Conservation (phyloP, 306 rosid genomes). For the Hippophae tibetana region DNA sequence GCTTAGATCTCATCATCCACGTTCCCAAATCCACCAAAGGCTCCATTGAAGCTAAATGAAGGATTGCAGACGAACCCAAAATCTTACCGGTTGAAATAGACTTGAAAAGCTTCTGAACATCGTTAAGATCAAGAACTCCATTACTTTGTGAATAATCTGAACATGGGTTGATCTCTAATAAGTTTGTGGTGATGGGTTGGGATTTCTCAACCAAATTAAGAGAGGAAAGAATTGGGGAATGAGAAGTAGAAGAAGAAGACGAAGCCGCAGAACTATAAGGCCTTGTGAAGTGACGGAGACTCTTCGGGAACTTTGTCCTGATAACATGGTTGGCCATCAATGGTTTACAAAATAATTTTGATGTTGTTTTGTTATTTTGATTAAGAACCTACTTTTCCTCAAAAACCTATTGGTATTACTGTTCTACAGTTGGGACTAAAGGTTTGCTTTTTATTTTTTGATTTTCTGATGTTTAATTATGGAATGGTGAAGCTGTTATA, state of each 20-base stretch:
- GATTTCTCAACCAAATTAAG: neutral
- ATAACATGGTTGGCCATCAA: conserved; percentile 18
- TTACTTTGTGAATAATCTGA: conserved; percentile 10
- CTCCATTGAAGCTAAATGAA: conserved; percentile 56
- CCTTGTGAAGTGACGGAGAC: conserved; percentile 26
- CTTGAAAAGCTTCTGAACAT: conserved; percentile 39
- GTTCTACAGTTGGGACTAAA: too few species aligned
- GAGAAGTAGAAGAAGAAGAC: neutral
- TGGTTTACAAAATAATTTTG: conserved; percentile 2
- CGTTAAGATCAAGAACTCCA: conserved; percentile 25
- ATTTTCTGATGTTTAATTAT: too few species aligned
- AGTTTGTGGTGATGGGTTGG: neutral
- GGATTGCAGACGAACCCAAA: conserved; percentile 50
- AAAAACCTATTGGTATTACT: too few species aligned
- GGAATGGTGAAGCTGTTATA: too few species aligned
- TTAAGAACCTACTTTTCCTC: too few species aligned
- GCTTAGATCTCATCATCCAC: conserved; percentile 60
- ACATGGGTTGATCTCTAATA: too few species aligned
- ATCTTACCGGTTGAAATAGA: conserved; percentile 36
- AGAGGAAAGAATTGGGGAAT: conserved; percentile 17
- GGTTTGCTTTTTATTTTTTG: too few species aligned
- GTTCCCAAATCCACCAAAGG: conserved; percentile 73
- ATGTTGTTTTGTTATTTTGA: too few species aligned
- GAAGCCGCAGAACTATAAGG: conserved; percentile 29
- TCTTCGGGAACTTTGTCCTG: conserved; percentile 31